A percentile compares a stretch with the other conserved stretches of the same genome.
phyloP scores from a whole-genome alignment of 2,329 filamentous ascomycete species.

The Cladosporium sp. region DNA sequence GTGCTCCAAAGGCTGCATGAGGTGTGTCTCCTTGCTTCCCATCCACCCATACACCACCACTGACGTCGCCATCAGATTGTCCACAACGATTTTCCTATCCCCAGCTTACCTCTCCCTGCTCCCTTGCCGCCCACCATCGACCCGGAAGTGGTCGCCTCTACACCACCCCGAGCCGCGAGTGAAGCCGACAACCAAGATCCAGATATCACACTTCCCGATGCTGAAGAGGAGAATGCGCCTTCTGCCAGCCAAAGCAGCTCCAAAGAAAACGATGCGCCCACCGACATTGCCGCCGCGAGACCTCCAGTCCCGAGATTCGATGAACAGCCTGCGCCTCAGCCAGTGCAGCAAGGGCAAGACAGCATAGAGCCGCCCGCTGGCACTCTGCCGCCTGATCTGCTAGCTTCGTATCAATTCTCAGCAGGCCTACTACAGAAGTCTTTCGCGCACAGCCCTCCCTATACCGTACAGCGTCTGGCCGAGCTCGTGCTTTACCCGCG shows the following conservation, averaged over 20 bases:
- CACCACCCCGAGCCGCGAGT: slow-evolving; percentile 30
- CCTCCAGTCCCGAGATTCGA: slow-evolving; percentile 42
- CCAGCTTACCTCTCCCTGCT: slow-evolving; percentile 47
- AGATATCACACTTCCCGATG: slow-evolving; percentile 19
- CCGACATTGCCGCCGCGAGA: slow-evolving; percentile 34
- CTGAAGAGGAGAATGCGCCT: slow-evolving; percentile 17
- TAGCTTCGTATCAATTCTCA: slow-evolving; percentile 44
- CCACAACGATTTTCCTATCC: slow-evolving; percentile 69
- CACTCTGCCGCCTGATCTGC: slow-evolving; percentile 59
- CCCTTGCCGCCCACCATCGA: slow-evolving; percentile 37
- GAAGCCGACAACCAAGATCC: slow-evolving; percentile 19
- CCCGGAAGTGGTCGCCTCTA: slow-evolving; percentile 29
- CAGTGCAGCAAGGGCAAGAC: slow-evolving; percentile 28
- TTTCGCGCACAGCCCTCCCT: slow-evolving; percentile 74
- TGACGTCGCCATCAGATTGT: slow-evolving; percentile 56
- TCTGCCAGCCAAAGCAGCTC: slow-evolving; percentile 50
- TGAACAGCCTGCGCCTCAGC: slow-evolving; percentile 34
- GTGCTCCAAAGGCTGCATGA: slow-evolving; percentile 66
- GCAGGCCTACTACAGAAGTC: slow-evolving; percentile 35
- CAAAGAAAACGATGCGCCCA: slow-evolving; percentile 62
- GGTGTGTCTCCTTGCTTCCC: slow-evolving; percentile 35
- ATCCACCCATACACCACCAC: neutral
- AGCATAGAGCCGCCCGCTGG: slow-evolving; percentile 34
- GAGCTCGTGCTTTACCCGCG: slow-evolving; percentile 77
- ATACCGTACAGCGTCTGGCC: slow-evolving; percentile 86